phyloP scores from a whole-genome alignment of 306 rosid genomes.

The Cicer arietinum region DNA sequence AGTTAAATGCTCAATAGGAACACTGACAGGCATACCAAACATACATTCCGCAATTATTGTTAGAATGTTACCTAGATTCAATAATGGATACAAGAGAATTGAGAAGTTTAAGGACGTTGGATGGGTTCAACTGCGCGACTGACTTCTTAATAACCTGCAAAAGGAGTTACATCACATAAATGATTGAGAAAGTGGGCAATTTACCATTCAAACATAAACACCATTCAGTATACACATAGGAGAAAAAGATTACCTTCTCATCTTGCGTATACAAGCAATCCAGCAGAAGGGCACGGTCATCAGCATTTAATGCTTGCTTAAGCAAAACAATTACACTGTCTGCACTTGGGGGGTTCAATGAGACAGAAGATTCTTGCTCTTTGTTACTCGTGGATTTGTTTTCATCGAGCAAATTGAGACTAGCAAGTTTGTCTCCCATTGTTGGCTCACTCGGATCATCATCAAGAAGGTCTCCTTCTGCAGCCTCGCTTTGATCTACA shows the following conservation, averaged over 20 bases:
- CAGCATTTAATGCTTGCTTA: slow-evolving; percentile 84
- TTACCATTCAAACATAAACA: background rate
- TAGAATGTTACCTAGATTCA: slow-evolving; percentile 65
- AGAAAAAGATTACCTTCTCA: slow-evolving; percentile 60
- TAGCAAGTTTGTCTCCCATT: slow-evolving; percentile 84
- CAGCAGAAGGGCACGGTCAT: slow-evolving; percentile 69
- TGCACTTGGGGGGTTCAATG: slow-evolving; percentile 71
- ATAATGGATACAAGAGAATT: slow-evolving; percentile 67
- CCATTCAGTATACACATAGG: background rate
- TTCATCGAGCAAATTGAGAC: slow-evolving; percentile 57
- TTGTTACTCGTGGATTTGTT: slow-evolving; percentile 42
- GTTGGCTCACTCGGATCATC: slow-evolving; percentile 70
- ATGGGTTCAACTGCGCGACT: slow-evolving; percentile 63
- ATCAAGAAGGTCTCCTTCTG: slow-evolving; percentile 57
- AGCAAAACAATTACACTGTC: slow-evolving; percentile 81
- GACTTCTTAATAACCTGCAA: slow-evolving; percentile 79
- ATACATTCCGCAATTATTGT: background rate
- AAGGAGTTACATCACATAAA: slow-evolving; percentile 25
- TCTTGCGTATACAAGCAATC: slow-evolving; percentile 82
- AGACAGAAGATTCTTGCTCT: slow-evolving; percentile 52
- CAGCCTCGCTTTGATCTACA: slow-evolving; percentile 50
- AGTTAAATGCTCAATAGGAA: background rate
- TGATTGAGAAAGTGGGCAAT: background rate
- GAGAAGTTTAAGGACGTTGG: slow-evolving; percentile 71
- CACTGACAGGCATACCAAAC: background rate